Evolutionary conservation across 352 stramenopile species (phyloP).

Genomic region (Pelagophyceae sp.): DNA sequence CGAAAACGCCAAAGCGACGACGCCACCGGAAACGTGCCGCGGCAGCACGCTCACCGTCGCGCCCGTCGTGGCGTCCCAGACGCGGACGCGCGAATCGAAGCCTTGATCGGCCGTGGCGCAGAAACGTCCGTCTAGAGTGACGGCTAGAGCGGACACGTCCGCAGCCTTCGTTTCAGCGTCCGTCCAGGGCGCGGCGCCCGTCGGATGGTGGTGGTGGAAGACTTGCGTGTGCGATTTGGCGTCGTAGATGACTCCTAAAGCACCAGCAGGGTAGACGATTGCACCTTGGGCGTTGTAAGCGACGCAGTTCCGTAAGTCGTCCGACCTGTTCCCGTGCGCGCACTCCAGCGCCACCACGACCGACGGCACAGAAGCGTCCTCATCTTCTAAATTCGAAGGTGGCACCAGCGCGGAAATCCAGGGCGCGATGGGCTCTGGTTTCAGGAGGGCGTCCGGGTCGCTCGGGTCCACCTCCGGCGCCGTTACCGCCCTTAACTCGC

Average conservation of each 20-base stretch:
- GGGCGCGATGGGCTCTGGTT: neutral
- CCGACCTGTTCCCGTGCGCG: neutral
- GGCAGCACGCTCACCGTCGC: neutral
- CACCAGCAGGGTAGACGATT: neutral
- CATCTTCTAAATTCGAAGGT: conserved; percentile 6
- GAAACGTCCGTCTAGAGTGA: conserved; percentile 1
- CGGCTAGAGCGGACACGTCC: neutral
- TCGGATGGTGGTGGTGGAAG: conserved; percentile 16
- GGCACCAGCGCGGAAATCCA: conserved; percentile 3
- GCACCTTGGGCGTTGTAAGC: conserved; percentile 3
- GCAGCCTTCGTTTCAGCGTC: too few species aligned
- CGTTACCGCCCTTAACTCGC: too few species aligned
- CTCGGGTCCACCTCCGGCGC: neutral
- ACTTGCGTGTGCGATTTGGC: neutral
- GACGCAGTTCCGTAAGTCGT: neutral
- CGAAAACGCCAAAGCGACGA: neutral
- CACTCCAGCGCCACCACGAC: neutral
- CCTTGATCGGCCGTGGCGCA: conserved; percentile 3
- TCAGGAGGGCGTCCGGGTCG: too few species aligned
- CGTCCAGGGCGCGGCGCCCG: neutral
- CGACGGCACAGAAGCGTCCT: neutral
- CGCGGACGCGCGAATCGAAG: neutral
- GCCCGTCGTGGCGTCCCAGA: conserved; percentile 12
- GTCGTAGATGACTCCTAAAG: conserved; percentile 7
- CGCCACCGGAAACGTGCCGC: neutral